Base-by-base conservation (phyloP, 129 eudicot genomes). In the Glebionis coronaria region DNA sequence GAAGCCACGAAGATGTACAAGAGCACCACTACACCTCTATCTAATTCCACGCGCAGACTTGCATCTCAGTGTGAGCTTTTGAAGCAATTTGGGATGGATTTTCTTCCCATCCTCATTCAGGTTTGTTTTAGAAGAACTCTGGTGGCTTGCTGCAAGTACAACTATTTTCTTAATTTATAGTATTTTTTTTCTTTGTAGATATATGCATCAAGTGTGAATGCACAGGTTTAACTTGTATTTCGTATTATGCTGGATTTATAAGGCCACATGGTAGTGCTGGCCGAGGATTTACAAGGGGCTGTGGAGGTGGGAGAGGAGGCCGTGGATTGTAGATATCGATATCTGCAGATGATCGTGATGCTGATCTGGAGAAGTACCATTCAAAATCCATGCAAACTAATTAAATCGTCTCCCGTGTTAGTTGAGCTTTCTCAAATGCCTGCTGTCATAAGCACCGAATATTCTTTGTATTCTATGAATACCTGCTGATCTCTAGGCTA, bases 301-400 rank as follows among this genome's bases (percentile, higher is more conserved):
- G 87, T 68, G 87, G 90, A 29, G 76, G 83, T 56, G 95, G 87
- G 6, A 50, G 85, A 31, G 87, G 95, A 18, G 53, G 78, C 11
- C 72, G 88, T 21, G 87, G 73, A 67, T 96, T 88, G 83, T 86
- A 92, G 78, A 61, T 85, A 68, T 86, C 95, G 44, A 81, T 92
- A 68, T 86, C 95, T 50, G 84, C 87, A 5, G 91, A 88, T 10
- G 96, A 88, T 80, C 91, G 88, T 56, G 98, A 92, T 73, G 98
- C 98, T 70, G 96, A 92, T 63, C 78, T 92, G 61, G 98, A 88
- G 59, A 92, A 92, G 74, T 88, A 92, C 58, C 98, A 88, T 58
- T 55, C 81, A 54, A 87, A 82, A 54, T 74, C 97, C 4, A 86
- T 88, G 98, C 87, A 91, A 70, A 85, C 79, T 40, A 85, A 82